A percentile compares a stretch with the other conserved stretches of the same genome.
Conservation (phyloP, 1,284 basidiomycete genomes). For the Wolfiporia cocos region DNA sequence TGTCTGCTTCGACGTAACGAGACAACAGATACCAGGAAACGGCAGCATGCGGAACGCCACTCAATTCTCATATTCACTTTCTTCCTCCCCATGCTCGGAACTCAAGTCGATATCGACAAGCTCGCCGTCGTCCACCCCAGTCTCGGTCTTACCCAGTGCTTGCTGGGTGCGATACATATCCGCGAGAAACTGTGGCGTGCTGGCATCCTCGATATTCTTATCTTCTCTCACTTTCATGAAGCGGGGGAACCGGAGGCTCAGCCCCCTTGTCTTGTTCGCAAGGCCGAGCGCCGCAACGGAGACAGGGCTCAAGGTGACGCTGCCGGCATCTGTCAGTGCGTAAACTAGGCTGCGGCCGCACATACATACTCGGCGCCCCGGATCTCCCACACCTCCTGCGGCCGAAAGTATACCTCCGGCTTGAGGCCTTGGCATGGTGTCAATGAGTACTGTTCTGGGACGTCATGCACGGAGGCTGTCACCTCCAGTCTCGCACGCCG, state of each 20-base stretch:
- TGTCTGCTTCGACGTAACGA: too few relatives aligned
- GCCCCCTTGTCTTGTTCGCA: slow-evolving; percentile 63
- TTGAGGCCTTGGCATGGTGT: slow-evolving; percentile 44
- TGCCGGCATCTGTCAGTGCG: slow-evolving; percentile 23
- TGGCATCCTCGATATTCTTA: slow-evolving; percentile 76
- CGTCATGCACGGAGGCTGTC: slow-evolving; percentile 14
- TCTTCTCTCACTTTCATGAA: slow-evolving; percentile 81
- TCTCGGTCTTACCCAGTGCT: slow-evolving; percentile 30
- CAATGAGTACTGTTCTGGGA: slow-evolving; percentile 6
- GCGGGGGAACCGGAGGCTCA: slow-evolving; percentile 86
- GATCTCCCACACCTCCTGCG: slow-evolving; percentile 89
- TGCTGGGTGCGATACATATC: slow-evolving; percentile 66
- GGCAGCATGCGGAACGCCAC: too few relatives aligned
- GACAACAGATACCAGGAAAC: too few relatives aligned
- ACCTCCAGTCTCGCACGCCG: slow-evolving; percentile 64
- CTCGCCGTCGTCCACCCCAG: slow-evolving; percentile 47
- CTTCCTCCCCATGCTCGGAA: slow-evolving; percentile 25
- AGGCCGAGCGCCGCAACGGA: slow-evolving; percentile 76
- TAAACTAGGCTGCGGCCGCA: background rate
- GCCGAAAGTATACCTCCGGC: slow-evolving; percentile 84
- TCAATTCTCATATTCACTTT: slow-evolving; percentile 5
- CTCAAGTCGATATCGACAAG: slow-evolving; percentile 56
- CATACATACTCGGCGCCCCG: slow-evolving; percentile 79
- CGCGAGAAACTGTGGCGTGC: slow-evolving; percentile 66
- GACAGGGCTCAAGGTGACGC: slow-evolving; percentile 85